Evolutionary conservation across 345 rosid genomes (phyloP), one percentile per base, ranked within the genome.

Genomic region (Punica granatum): DNA sequence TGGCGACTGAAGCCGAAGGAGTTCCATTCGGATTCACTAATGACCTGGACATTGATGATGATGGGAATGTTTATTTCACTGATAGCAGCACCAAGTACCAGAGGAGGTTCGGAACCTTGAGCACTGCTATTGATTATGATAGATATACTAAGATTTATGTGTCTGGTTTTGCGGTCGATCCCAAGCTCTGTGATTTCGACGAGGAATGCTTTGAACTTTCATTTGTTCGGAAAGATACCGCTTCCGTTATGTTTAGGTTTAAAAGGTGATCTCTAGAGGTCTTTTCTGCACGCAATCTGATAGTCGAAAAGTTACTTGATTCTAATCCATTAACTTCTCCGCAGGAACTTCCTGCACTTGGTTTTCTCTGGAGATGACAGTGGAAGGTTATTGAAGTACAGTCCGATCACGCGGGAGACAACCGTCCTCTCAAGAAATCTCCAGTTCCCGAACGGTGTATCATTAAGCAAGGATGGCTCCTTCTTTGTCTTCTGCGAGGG

Each of bases 271-370:
- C 26, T 51, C 10, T 51, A 51, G 28, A 18, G n/a, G 7, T 51
- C 58, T n/a, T 2, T 3, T 16, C 28, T 51, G 30, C 1, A 51
- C 4, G 30, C 7, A 51, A 23, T 37, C 11, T 37, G 41, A 37
- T 37, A 37, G 30, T 51, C 2, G 10, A 51, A 23, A 21, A n/a
- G n/a, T n/a, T n/a, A n/a, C n/a, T n/a, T 25, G 6, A 56, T 56
- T 56, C 34, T 12, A 13, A 56, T 13, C 26, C 15, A 13, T 26
- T 42, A 7, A 48, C 42, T 39, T 69, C 21, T 67, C 51, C 59
- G 37, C 92, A 90, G 98, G 91, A 84, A 90, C 88, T 93, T 90
- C 80, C 56, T 89, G 85, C 97, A 88, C 77, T 78, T 90, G 76
- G 79, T 87, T 31, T 87, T 86, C 76, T 86, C 97, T 28, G 85